Base-by-base conservation (phyloP, 805 yeast species). In the Wickerhamomyces rabaulensis region DNA sequence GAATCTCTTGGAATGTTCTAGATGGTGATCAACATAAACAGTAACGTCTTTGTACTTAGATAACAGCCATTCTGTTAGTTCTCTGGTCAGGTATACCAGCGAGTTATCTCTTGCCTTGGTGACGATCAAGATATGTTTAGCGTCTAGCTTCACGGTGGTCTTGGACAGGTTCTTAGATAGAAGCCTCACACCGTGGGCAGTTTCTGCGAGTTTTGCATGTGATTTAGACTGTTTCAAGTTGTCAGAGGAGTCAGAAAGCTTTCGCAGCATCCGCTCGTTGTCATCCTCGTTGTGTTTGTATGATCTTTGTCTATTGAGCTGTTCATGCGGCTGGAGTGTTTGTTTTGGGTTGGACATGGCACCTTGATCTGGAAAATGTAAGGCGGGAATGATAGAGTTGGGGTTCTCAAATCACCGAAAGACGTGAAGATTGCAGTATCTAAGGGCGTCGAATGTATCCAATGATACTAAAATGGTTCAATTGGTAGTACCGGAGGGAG, bases 91-190 rank as follows among this genome's bases (percentile, higher is more conserved):
- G 57, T 79, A 82, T 7, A 86, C 80, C 44, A 90, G 67, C 7
- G 89, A 81, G 55, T 85, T 82, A 61, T 90, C 97, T 45, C 95
- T 74, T 1, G 95, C 94, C 63, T 89, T 89, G n/a, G 96, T 89
- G 17, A 90, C 90, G 13, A 89, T 79, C 80, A 89, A 75, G 17
- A 89, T 79, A 16, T 87, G 79, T 40, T 76, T 75, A 17, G 86
- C 81, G 46, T 84, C 82, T 19, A 89, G 64, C 55, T 81, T 82
- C 23, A 89, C 80, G 4, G 86, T 83, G 4, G 91, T 87, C 53
- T 79, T 79, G 44, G 80, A 74, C 35, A 87, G 66, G 61, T 84
- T 84, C 51, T 80, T 82, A n/a, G 87, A 84, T 49, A 87, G 69
- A 69, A 82, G 74, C 40, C 94, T 72, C 7, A 87, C 91, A 3